These are phyloP conservation scores for Porcisia deanei DNA, from an alignment of 208 protist genomes.

Conservation along the genomic window DNA sequence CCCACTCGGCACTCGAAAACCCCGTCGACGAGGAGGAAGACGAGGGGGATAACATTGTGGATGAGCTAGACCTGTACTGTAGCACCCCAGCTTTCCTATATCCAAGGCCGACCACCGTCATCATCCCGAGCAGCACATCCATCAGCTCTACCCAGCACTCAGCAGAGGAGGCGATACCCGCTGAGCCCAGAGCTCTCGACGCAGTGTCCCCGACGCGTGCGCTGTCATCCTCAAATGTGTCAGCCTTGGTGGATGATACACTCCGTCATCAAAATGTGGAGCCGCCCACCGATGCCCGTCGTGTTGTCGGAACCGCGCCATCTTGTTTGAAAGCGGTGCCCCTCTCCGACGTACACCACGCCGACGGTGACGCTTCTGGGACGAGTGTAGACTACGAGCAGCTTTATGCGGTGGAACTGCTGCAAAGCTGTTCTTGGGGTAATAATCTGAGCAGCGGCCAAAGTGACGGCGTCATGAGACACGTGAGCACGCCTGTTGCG, in stretches of 20 bases:
- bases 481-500: not conserved
- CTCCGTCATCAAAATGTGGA: not conserved
- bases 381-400: too few relatives aligned
- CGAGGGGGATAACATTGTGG: slow-evolving; percentile 2
- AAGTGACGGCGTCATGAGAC: not conserved
- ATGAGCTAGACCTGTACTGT: slow-evolving; percentile 19
- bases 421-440: not conserved
- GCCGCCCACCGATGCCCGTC: not conserved
- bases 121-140: not conserved
- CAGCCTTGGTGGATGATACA: not conserved
- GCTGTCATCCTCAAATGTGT: not conserved
- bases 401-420: too few relatives aligned
- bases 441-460: not conserved
- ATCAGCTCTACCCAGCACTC: not conserved
- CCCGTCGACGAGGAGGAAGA: not conserved
- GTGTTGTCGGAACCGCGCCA: not conserved
- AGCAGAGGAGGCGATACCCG: not conserved
- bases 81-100: not conserved
- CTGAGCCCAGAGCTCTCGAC: not conserved
- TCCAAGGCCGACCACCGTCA: not conserved
- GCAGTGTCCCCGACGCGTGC: not conserved
- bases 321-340: too few relatives aligned
- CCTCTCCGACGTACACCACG: not conserved
- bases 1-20: not conserved
- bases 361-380: not conserved